These are phyloP conservation scores for Pleurozium schreberi DNA, from an alignment of 225 moss, liverwort and hornwort species.

Conservation along the genomic window DNA sequence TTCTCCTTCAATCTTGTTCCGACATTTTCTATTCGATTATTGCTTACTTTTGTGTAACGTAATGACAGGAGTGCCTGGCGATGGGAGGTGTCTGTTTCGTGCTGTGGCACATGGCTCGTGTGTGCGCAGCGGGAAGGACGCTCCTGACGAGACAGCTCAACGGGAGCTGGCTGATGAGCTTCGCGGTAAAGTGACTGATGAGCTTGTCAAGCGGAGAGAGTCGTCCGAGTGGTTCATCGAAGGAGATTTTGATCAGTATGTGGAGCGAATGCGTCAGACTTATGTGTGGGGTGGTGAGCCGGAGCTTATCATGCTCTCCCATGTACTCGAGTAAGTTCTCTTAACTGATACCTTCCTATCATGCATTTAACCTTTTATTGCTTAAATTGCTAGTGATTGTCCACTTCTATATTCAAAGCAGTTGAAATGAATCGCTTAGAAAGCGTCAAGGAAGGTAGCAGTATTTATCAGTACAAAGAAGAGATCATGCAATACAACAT, in stretches of 20 bases:
- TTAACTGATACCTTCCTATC: background rate
- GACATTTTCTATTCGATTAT: background rate
- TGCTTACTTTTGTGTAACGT: background rate
- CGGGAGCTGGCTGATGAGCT: conserved; percentile 78
- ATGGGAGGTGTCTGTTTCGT: conserved; percentile 93
- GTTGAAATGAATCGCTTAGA: background rate
- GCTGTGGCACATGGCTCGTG: conserved; percentile 84
- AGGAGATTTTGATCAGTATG: conserved; percentile 86
- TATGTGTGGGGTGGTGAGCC: conserved; percentile 98
- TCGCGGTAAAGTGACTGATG: conserved; percentile 67
- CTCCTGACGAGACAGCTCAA: conserved; percentile 60
- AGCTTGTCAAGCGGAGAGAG: conserved; percentile 64
- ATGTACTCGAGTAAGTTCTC: conserved; percentile 71
- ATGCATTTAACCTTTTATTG: background rate
- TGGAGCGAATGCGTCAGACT: conserved; percentile 81
- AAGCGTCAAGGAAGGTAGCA: no score
- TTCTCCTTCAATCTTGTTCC: background rate
- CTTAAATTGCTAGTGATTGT: background rate
- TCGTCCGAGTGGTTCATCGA: conserved; percentile 96
- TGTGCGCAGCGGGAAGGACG: conserved; percentile 48
- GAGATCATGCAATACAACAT: no score
- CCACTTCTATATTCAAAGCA: background rate
- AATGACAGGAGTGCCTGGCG: conserved; percentile 77
- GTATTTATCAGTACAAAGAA: background rate
- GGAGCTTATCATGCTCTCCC: conserved; percentile 95